Evolutionary conservation across 2,329 filamentous ascomycete genomes (phyloP), one percentile per base, ranked within the genome.

Genomic region (Ophiostoma ulmi): DNA sequence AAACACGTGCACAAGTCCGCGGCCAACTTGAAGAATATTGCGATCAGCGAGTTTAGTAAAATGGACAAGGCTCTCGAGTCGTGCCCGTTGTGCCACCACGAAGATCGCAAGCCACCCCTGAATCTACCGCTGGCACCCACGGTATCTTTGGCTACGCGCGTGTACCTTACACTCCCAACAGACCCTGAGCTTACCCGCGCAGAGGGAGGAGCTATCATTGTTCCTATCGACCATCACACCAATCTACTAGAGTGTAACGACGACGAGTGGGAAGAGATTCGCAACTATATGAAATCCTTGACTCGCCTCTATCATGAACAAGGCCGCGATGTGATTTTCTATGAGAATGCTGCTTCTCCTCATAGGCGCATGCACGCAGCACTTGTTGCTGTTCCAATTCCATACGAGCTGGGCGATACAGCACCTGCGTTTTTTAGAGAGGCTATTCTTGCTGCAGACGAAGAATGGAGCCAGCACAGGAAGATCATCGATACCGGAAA

Each of bases 161-260:
- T 91, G 17, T 99, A 91, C 78, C 84, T 99, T 65, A 97, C 95
- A 0, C 85, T 99, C 1, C 89, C 94, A 11, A 96, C 95, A 0
- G 90, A 94, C 75, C 96, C 95, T 0, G 94, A 98, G 77, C 83
- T 99, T 63, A 91, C 87, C 0, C 77, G 78, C n/a, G 74, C 77
- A 74, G 86, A 91, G 68, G 92, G 92, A 65, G 91, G 93, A 67
- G 92, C 94, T 7, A 90, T 95, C 71, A 95, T 99, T 73, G 93
- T 94, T 3, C 95, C 95, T 6, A 88, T 95, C 31, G 88, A 93
- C 75, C 95, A 99, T 78, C 90, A 90, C 69, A 88, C 85, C 35
- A 99, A 98, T 78, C 87, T 99, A 0, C 83, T 99, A n/a, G 94
- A 97, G 79, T 99, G 95, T 79, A 94, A 98, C 79, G 94, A 99